phyloP scores from a whole-genome alignment of 2,329 filamentous ascomycete species.

The Cadophora gregata region DNA sequence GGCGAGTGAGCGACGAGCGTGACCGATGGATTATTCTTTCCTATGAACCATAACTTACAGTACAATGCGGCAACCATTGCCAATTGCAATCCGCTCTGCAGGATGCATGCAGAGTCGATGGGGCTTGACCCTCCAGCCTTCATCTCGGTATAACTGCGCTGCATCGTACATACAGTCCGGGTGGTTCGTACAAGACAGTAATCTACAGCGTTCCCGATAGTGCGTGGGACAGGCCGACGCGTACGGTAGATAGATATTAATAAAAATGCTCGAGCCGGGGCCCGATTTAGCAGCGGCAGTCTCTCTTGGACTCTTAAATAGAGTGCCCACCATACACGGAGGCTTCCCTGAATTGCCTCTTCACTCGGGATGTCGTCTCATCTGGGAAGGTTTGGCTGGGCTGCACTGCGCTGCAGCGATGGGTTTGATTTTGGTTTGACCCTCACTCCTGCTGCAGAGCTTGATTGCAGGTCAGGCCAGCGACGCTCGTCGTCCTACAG shows the following conservation, averaged over 20 bases:
- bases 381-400: constrained; percentile 20
- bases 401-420: too few species aligned
- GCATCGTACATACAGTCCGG: constrained; percentile 9
- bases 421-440: constrained; percentile 16
- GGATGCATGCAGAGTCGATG: constrained; percentile 4
- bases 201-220: constrained; percentile 3
- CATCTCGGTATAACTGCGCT: constrained; percentile 7
- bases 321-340: constrained; percentile 27
- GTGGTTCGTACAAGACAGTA: not conserved
- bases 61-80: constrained; percentile 4
- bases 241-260: constrained; percentile 29
- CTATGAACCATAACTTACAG: not conserved
- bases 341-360: constrained; percentile 33
- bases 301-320: constrained; percentile 29
- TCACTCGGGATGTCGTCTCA: constrained; percentile 30
- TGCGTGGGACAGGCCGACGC: constrained; percentile 9
- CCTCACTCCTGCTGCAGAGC: constrained; percentile 18
- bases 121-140: constrained; percentile 12
- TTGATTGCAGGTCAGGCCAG: not conserved
- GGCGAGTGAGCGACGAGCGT: constrained; percentile 1
- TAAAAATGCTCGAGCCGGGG: constrained; percentile 22
- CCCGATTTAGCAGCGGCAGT: constrained; percentile 38
- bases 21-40: not conserved
- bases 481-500: not conserved
- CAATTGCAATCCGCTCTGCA: constrained; percentile 6